Base-by-base conservation (phyloP, 768 basidiomycete genomes). In the Pleurotus djamor region DNA sequence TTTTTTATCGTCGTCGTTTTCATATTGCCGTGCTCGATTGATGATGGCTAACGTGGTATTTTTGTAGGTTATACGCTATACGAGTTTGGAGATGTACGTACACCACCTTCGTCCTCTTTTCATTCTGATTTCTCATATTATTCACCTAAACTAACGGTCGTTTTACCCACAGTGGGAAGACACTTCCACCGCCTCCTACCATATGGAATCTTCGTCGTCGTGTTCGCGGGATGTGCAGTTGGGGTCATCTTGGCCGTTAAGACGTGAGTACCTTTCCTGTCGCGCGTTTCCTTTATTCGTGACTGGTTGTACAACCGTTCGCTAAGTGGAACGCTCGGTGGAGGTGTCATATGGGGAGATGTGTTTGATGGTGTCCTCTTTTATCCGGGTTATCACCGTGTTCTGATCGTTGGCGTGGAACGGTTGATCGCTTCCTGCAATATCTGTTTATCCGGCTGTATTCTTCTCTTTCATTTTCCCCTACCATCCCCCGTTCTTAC, bases 41-140 rank as follows among this genome's bases (percentile, higher is more conserved):
- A 28, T 28, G 21, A 28, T 28, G 21, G 21, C 21, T 28, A 28
- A 28, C 21, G 21, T 28, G 21, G 21, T 28, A 28, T 28, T 28
- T 28, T 28, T 28, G 12, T 32, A 67, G 66, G 38, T 58, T 71
- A 37, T 72, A 72, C 33, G 68, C 69, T 14, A 28, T 68, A 17
- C 65, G 71, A 10, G 64, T 71, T 14, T 72, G 69, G 69, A 71
- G 64, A 60, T 65, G 71, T 72, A 57, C 48, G 69, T 68, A 5
- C 33, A 17, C 35, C 5, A 47, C 5, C 57, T 14, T 14, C 7
- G 14, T 28, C 4, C 43, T 5, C 28, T 36, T 16, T 16, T 28
- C 45, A 45, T 38, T 10, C 34, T 58, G 10, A 28, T 28, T 28
- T 28, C 21, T 28, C 21, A 28, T 28, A 1, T 28, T 28, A 1